Conservation (phyloP, 2,329 filamentous ascomycete genomes). For the Thyridium curvatum region DNA sequence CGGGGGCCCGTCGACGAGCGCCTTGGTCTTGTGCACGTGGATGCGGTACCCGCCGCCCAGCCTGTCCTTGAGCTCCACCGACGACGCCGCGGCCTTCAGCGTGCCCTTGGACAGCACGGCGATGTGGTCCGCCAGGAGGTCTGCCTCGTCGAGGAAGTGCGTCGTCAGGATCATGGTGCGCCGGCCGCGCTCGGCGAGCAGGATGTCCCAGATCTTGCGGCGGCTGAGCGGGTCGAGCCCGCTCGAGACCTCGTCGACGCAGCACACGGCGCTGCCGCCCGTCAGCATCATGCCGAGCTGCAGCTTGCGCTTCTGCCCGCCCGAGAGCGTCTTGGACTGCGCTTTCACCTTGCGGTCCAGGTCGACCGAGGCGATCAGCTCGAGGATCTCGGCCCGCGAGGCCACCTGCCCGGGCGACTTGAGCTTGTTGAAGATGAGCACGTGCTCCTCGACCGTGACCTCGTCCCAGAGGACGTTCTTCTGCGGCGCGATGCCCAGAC, state of each 20-base stretch:
- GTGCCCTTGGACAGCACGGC: constrained; percentile 80
- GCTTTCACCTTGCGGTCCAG: constrained; percentile 68
- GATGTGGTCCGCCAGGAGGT: constrained; percentile 83
- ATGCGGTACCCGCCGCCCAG: constrained; percentile 82
- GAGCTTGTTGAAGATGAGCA: constrained; percentile 74
- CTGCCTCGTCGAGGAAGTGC: constrained; percentile 90
- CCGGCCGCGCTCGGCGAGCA: constrained; percentile 74
- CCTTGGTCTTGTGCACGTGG: constrained; percentile 57
- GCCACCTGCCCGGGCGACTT: constrained; percentile 59
- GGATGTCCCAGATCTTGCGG: constrained; percentile 89
- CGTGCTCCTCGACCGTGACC: constrained; percentile 78
- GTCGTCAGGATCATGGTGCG: constrained; percentile 85
- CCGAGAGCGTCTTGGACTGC: constrained; percentile 70
- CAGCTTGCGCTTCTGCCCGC: constrained; percentile 86
- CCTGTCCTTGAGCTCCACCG: constrained; percentile 76
- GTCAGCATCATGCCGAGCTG: constrained; percentile 95
- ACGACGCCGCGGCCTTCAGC: constrained; percentile 75
- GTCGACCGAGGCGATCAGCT: constrained; percentile 66
- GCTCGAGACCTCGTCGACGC: constrained; percentile 85
- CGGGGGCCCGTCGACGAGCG: constrained; percentile 37
- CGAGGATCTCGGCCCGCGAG: constrained; percentile 49
- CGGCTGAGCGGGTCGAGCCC: constrained; percentile 82
- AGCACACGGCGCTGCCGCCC: constrained; percentile 81
- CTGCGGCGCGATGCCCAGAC: constrained; percentile 82
- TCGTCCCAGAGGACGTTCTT: constrained; percentile 94